phyloP scores from a whole-genome alignment of 129 eudicot species.

The Gnaphalium uliginosum region DNA sequence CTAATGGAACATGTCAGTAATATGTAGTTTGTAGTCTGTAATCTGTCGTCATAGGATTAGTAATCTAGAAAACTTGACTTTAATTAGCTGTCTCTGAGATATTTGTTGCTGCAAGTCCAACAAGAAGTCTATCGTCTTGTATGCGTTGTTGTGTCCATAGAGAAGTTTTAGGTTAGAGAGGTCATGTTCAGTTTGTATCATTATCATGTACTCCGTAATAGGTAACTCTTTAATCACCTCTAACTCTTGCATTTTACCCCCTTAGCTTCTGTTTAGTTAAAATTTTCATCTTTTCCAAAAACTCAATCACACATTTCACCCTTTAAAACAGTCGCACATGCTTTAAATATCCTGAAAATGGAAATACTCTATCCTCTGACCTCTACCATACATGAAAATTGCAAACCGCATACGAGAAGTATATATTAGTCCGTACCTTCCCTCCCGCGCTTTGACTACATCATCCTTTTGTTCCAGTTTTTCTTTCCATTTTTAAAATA shows the following conservation, averaged over 20 bases:
- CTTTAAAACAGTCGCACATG: too few relatives aligned
- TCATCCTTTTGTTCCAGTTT: too few relatives aligned
- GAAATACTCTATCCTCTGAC: too few relatives aligned
- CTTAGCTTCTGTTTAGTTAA: not conserved
- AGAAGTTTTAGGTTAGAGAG: conserved; percentile 40
- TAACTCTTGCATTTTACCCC: conserved; percentile 16
- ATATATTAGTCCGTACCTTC: too few relatives aligned
- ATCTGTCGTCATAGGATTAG: conserved; percentile 41
- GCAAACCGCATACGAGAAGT: too few relatives aligned
- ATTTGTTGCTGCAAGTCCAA: conserved; percentile 12
- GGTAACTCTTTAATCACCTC: conserved; percentile 15
- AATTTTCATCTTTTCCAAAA: not conserved
- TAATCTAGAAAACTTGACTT: conserved; percentile 29
- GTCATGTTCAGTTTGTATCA: conserved; percentile 36
- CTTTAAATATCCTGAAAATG: too few relatives aligned
- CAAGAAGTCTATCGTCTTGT: conserved; percentile 3
- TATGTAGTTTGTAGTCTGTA: conserved; percentile 22
- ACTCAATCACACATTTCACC: too few relatives aligned
- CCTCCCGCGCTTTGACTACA: too few relatives aligned
- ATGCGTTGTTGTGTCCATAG: conserved; percentile 28
- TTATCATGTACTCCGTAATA: conserved; percentile 35
- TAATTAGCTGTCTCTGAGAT: conserved; percentile 23
- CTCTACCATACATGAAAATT: too few relatives aligned
- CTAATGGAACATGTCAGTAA: conserved; percentile 24
- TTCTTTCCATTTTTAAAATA: too few relatives aligned